Conservation (phyloP, 2,329 filamentous ascomycete genomes). For the Pestalotiopsis sp. region DNA sequence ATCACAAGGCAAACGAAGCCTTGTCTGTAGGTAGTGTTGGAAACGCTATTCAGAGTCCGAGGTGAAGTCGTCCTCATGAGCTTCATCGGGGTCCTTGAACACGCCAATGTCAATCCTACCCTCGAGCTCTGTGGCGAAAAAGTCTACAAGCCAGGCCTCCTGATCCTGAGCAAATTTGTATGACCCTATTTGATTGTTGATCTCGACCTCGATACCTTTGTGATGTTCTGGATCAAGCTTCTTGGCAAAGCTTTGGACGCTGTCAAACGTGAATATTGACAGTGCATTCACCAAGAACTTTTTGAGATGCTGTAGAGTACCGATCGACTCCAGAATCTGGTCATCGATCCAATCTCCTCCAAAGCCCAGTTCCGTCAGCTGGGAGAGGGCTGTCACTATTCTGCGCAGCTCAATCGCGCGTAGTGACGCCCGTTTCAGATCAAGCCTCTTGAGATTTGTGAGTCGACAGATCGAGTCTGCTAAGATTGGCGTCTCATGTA, state of each 20-base stretch:
- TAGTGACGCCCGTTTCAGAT: constrained; percentile 55
- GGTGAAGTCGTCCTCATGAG: constrained; percentile 38
- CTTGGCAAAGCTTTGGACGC: constrained; percentile 46
- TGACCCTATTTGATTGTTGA: constrained; percentile 35
- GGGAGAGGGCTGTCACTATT: constrained; percentile 46
- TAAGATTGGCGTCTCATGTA: constrained; percentile 32
- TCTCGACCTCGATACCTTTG: constrained; percentile 34
- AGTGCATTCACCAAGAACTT: constrained; percentile 56
- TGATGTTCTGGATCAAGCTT: constrained; percentile 32
- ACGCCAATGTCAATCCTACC: constrained; percentile 38
- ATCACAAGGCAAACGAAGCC: background rate
- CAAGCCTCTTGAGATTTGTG: constrained; percentile 53
- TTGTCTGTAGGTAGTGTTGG: background rate
- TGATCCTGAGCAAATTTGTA: constrained; percentile 29
- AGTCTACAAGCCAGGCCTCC: constrained; percentile 24
- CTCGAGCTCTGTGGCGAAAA: constrained; percentile 27
- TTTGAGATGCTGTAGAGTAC: constrained; percentile 47
- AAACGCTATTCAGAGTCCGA: background rate
- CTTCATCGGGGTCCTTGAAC: constrained; percentile 35
- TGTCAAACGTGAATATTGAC: constrained; percentile 55
- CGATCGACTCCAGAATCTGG: constrained; percentile 39
- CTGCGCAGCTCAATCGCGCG: constrained; percentile 48
- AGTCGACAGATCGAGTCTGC: constrained; percentile 50
- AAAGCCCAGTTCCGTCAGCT: constrained; percentile 60
- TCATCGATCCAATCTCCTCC: constrained; percentile 57